Evolutionary conservation across 768 basidiomycete species (phyloP).

Genomic region (Tylopilus plumbeoviolaceoides): DNA sequence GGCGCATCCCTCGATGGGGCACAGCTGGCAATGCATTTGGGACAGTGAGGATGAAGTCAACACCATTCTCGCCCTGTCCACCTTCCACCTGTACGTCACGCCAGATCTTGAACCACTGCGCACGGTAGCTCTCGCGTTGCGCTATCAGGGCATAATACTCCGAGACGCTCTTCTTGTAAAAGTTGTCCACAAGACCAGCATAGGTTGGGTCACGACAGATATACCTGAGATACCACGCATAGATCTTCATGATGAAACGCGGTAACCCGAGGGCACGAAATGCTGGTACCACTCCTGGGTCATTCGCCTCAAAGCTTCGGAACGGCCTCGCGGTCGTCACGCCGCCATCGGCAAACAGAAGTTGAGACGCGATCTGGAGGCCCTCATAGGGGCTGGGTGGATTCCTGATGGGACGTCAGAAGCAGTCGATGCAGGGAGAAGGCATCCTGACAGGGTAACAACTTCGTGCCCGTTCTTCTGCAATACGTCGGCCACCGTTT

Average conservation of each 20-base stretch:
- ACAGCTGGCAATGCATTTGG: slow-evolving; percentile 61
- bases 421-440: background rate
- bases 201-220: slow-evolving; percentile 49
- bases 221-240: slow-evolving; percentile 49
- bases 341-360: slow-evolving; percentile 50
- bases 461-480: slow-evolving; percentile 46
- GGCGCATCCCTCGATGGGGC: slow-evolving; percentile 47
- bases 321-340: slow-evolving; percentile 35
- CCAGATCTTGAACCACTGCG: slow-evolving; percentile 37
- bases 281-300: slow-evolving; percentile 41
- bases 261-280: slow-evolving; percentile 44
- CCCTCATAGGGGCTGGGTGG: slow-evolving; percentile 50
- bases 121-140: slow-evolving; percentile 41
- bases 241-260: slow-evolving; percentile 41
- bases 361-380: slow-evolving; percentile 47
- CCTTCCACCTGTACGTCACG: slow-evolving; percentile 23
- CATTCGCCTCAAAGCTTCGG: slow-evolving; percentile 41
- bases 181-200: slow-evolving; percentile 49
- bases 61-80: slow-evolving; percentile 34
- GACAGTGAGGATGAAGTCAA: slow-evolving; percentile 63
- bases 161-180: slow-evolving; percentile 44
- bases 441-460: slow-evolving; percentile 44
- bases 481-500: slow-evolving; percentile 42
- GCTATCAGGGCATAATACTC: slow-evolving; percentile 50
- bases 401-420: slow-evolving; percentile 12